Evolutionary conservation across 352 stramenopile species (phyloP), one percentile per base, ranked within the genome.

Genomic region (Phytopythium montanum): DNA sequence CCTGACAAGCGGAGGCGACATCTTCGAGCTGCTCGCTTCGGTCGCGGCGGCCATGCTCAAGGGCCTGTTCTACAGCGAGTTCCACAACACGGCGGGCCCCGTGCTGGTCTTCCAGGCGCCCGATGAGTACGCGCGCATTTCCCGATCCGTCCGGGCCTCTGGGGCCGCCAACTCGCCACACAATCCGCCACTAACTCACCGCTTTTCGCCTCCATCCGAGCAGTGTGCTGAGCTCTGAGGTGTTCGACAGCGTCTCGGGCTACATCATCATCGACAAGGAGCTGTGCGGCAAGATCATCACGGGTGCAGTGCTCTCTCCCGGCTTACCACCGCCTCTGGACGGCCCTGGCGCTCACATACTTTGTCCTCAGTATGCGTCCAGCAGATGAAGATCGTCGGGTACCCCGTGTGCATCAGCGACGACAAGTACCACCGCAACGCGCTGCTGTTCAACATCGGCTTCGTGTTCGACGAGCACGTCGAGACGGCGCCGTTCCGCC

Each of bases 241-340:
- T 85, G n/a, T 94, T 94, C 64, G 85, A 94, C 62, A 89, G 77
- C 45, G 75, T 94, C 28, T 94, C 85, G 13, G 81, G 81, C 44
- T 95, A 95, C 67, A 93, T 95, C 62, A 95, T 95, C 68, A 93
- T 93, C 64, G 84, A 93, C 75, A 94, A 92, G 69, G 79, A 81
- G 59, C 66, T 95, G 23, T 95, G 86, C 54, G 84, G 79, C 39
- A 92, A 94, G 65, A 94, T 95, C 69, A 92, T 94, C 63, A 91
- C 85, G 0, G 81, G 81, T 84, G 18, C 48, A 8, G 3, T 10
- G 5, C 0, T 28, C 13, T 5, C 7, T 5, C 8, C 18, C 39
- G 39, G 10, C 12, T n/a, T n/a, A 1, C 36, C 12, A 13, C 4
- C 14, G 12, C 19, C 36, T 45, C 8, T 1, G 7, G 13, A 6